phyloP scores from a whole-genome alignment of 768 basidiomycete genomes.

The Phallus indusiatus region DNA sequence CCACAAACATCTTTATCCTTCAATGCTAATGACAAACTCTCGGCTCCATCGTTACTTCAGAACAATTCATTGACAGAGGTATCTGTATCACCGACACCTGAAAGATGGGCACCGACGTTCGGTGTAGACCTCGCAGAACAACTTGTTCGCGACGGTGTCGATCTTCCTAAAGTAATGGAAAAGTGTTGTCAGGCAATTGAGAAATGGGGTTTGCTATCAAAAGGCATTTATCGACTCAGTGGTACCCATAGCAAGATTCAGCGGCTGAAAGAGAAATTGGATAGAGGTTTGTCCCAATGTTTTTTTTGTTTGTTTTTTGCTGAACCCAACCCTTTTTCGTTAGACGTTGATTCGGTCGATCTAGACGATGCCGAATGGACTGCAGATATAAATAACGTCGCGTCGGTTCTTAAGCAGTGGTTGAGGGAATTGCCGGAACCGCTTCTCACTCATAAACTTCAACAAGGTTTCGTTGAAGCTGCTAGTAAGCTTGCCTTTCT shows the following conservation, averaged over 20 bases:
- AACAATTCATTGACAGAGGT: background rate
- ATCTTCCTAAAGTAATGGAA: constrained; percentile 78
- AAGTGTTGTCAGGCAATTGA: constrained; percentile 92
- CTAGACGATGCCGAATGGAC: constrained; percentile 86
- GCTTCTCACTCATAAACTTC: constrained; percentile 70
- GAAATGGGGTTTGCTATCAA: constrained; percentile 69
- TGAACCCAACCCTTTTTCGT: background rate
- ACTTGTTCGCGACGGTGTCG: constrained; percentile 82
- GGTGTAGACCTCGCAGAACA: constrained; percentile 90
- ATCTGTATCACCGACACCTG: constrained; percentile 26
- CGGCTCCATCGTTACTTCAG: constrained; percentile 15
- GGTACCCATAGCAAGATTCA: constrained; percentile 84
- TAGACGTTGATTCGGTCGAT: constrained; percentile 82
- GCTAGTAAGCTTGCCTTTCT: constrained; percentile 55
- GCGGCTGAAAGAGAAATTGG: constrained; percentile 71
- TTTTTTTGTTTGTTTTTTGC: background rate
- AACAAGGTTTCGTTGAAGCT: constrained; percentile 92
- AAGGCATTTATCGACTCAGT: constrained; percentile 91
- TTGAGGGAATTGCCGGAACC: constrained; percentile 94
- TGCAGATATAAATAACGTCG: constrained; percentile 89
- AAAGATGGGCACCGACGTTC: constrained; percentile 76
- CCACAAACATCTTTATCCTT: constrained; percentile 17
- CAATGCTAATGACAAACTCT: constrained; percentile 18
- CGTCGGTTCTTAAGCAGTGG: constrained; percentile 95
- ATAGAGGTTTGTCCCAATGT: constrained; percentile 56